Evolutionary conservation across 257 asterid genomes (phyloP), one percentile per base, ranked within the genome.

Genomic region (Penstemon eatonii): DNA sequence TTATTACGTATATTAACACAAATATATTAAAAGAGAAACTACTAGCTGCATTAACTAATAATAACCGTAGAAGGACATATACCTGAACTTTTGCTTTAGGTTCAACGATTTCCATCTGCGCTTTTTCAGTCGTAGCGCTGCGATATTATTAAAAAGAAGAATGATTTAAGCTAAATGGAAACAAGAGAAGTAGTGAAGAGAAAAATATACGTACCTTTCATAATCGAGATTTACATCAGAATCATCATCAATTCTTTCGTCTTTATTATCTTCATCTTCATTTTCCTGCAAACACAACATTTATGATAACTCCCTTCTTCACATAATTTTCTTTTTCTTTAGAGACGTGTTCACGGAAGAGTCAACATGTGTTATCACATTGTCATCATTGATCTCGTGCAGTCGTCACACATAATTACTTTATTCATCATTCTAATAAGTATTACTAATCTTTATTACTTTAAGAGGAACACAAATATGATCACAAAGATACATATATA

Each of bases 201-300:
- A 63, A 42, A 68, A 55, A 37, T 25, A 36, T 25, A 25, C 33
- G 2, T 72, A 81, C 83, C 78, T 60, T 55, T 66, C 73, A 53
- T 19, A 50, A 67, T 68, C 76, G 9, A 11, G 51, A n/a, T 77
- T 66, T 19, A 45, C 56, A 68, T 66, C 74, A 55, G 74, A 63
- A 65, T 81, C 75, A 7, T 67, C 68, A 56, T 57, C 42, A 4
- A 65, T 55, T 55, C 76, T 11, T 60, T 71, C 81, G 5, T 81
- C 81, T 60, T 68, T 81, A 43, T 75, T 50, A 25, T 62, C 75
- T 62, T 71, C 81, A 54, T 71, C 74, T 74, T 78, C 78, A 53
- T 75, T 69, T 18, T 52, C 75, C 83, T 78, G 33, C 39, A 69
- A 4, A 13, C 45, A 63, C 11, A 41, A 45, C 46, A 64, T 58